These are phyloP conservation scores for Suillus placidus DNA, from an alignment of 768 basidiomycete species.

Conservation along the genomic window DNA sequence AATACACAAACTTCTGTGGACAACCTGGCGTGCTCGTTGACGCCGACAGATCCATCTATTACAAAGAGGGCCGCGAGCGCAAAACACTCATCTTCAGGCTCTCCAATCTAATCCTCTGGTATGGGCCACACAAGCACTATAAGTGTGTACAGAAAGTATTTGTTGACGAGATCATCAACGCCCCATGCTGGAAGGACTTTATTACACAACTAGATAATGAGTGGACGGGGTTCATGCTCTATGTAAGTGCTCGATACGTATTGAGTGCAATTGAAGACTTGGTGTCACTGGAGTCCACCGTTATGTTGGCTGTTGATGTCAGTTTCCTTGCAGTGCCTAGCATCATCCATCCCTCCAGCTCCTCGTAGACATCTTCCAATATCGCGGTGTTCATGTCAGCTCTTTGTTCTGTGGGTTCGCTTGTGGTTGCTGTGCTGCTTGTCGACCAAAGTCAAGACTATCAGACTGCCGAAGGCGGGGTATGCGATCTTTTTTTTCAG, in stretches of 20 bases:
- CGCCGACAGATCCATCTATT: conserved; percentile 29
- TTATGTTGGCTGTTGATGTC: conserved; percentile 57
- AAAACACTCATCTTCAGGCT: conserved; percentile 40
- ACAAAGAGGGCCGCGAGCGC: conserved; percentile 2
- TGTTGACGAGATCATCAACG: conserved; percentile 46
- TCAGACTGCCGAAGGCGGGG: conserved; percentile 22
- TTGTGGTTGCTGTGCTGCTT: conserved; percentile 40
- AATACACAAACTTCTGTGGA: conserved; percentile 41
- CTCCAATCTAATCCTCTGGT: conserved; percentile 46
- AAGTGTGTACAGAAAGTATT: conserved; percentile 43
- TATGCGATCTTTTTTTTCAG: conserved; percentile 23
- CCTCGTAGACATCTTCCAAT: conserved; percentile 18
- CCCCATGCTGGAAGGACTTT: conserved; percentile 42
- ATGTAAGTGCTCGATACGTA: conserved; percentile 30
- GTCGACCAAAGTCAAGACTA: conserved; percentile 34
- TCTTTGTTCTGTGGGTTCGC: conserved; percentile 36
- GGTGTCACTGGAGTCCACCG: conserved; percentile 42
- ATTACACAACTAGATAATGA: conserved; percentile 46
- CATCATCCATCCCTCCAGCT: conserved; percentile 23
- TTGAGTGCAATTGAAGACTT: neutral
- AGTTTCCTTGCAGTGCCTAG: conserved; percentile 54
- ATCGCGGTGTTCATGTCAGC: conserved; percentile 43
- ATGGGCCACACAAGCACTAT: conserved; percentile 47
- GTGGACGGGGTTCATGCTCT: conserved; percentile 52
- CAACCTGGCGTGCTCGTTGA: conserved; percentile 41